phyloP scores from a whole-genome alignment of 176 grass and related monocot species.

The Aegilops bicornis region DNA sequence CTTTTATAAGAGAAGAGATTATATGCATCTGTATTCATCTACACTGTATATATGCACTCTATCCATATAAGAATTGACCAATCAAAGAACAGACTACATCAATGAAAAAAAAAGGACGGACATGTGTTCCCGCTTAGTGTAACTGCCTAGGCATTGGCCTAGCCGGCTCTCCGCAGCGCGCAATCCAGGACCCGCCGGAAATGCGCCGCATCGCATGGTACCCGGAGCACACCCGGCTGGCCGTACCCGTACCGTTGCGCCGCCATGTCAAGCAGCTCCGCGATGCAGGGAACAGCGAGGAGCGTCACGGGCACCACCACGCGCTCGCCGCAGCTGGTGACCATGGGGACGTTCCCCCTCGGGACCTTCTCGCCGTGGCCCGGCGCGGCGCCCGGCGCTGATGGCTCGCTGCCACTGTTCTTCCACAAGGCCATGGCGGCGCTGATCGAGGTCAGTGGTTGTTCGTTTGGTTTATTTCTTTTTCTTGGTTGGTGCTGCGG shows the following conservation, averaged over 20 bases:
- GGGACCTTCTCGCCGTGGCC: not conserved
- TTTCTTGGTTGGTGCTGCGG: too few species aligned
- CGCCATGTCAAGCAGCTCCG: slow-evolving; percentile 59
- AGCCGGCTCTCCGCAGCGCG: slow-evolving; percentile 11
- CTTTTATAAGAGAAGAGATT: too few species aligned
- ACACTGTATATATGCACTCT: too few species aligned
- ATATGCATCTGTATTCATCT: too few species aligned
- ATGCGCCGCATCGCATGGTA: slow-evolving; percentile 45
- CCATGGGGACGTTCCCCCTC: slow-evolving; percentile 47
- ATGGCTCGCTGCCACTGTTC: not conserved
- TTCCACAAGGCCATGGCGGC: not conserved
- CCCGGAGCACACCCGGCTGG: slow-evolving; percentile 59
- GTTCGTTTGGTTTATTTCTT: too few species aligned
- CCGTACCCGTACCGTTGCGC: slow-evolving; percentile 43
- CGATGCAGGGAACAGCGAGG: slow-evolving; percentile 41
- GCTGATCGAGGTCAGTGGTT: too few species aligned
- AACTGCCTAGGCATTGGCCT: too few species aligned
- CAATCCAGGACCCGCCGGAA: slow-evolving; percentile 37
- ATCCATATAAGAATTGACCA: not conserved
- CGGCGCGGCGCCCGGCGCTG: too few species aligned
- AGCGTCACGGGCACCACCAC: slow-evolving; percentile 58
- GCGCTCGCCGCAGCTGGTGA: slow-evolving; percentile 37
- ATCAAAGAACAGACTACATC: not conserved
- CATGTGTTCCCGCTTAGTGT: too few species aligned
- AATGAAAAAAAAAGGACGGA: too few species aligned